Evolutionary conservation across 164 flowering plant species (phyloP).

Genomic region (Cinnamomum micranthum): DNA sequence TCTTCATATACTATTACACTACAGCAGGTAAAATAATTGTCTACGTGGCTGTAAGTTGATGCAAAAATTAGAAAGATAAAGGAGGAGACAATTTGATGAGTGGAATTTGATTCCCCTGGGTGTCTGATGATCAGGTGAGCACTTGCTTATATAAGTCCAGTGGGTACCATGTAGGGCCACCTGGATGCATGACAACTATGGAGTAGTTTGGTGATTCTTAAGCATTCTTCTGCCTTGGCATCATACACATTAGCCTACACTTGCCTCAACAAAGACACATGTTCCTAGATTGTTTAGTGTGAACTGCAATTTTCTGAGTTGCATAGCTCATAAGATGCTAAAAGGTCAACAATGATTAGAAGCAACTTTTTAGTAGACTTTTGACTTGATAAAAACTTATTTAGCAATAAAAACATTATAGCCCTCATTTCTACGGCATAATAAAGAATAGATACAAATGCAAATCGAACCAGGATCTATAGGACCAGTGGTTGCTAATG

Average conservation of each 20-base stretch:
- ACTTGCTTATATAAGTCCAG: no score
- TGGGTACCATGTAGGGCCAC: no score
- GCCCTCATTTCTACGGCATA: neutral
- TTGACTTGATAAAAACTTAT: neutral
- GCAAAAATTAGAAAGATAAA: no score
- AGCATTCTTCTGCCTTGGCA: no score
- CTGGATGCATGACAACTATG: no score
- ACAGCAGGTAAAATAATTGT: no score
- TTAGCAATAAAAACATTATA: neutral
- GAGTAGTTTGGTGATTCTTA: neutral
- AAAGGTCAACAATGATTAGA: neutral
- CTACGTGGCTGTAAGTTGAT: no score
- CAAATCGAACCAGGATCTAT: constrained; percentile 71
- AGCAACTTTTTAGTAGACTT: neutral
- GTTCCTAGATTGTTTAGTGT: neutral
- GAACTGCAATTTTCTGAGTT: neutral
- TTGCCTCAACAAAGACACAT: neutral
- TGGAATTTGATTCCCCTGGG: no score
- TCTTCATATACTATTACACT: no score
- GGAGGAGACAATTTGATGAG: no score
- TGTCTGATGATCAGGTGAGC: no score
- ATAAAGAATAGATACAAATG: neutral
- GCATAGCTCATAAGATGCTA: neutral
- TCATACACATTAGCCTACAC: no score
- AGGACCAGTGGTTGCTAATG: constrained; percentile 60